Evolutionary conservation across 306 rosid genomes (phyloP).

Genomic region (Vigna unguiculata): DNA sequence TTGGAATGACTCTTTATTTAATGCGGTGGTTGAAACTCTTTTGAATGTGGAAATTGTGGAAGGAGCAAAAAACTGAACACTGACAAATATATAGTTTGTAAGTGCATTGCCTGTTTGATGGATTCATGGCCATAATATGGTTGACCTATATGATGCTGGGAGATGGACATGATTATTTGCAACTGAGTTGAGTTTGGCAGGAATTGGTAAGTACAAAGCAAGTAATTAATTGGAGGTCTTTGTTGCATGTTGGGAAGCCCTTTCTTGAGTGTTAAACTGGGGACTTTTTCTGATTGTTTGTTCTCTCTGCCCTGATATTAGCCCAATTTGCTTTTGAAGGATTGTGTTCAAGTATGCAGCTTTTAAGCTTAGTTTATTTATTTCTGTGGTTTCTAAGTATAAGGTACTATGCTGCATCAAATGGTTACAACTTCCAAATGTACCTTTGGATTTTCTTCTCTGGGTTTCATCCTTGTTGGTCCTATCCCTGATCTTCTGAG

Average conservation of each 20-base stretch:
- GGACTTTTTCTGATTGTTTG: conserved; percentile 6
- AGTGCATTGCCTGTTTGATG: neutral
- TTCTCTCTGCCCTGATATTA: conserved; percentile 6
- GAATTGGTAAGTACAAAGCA: conserved; percentile 22
- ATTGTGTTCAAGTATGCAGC: neutral
- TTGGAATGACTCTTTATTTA: conserved; percentile 26
- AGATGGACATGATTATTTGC: neutral
- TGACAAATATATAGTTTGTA: conserved; percentile 17
- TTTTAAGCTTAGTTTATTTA: conserved; percentile 5
- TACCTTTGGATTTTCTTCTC: neutral
- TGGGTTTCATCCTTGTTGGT: conserved; percentile 22
- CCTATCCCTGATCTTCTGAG: conserved; percentile 15
- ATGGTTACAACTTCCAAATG: conserved; percentile 13
- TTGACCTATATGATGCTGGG: conserved; percentile 14
- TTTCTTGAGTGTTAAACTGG: conserved; percentile 1
- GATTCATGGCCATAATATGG: neutral
- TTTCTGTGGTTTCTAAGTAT: neutral
- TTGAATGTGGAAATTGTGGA: conserved; percentile 17
- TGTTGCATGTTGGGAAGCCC: conserved; percentile 20
- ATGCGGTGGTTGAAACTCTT: conserved; percentile 12
- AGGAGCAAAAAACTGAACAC: conserved; percentile 24
- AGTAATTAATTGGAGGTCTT: conserved; percentile 25
- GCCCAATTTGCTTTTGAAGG: neutral
- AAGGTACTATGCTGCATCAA: conserved; percentile 5
- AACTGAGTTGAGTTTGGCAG: conserved; percentile 1